These are phyloP conservation scores for Phytopythium montanum DNA, from an alignment of 352 stramenopile species.

Conservation along the genomic window DNA sequence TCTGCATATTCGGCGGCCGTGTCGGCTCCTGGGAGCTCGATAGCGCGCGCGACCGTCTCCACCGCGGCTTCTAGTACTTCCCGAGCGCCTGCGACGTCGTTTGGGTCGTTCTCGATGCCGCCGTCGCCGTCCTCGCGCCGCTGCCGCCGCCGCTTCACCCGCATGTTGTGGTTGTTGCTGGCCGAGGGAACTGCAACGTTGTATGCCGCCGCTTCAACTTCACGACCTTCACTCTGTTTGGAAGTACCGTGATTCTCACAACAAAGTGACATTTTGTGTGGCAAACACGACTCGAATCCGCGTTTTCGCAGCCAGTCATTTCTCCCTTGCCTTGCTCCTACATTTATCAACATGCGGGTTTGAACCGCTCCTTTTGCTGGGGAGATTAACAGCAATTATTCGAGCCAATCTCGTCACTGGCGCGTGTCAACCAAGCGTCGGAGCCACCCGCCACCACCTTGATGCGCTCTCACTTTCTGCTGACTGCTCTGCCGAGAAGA, in stretches of 20 bases:
- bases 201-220: too few species aligned
- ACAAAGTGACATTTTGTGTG: neutral
- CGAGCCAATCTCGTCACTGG: neutral
- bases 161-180: too few species aligned
- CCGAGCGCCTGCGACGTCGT: neutral
- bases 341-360: neutral
- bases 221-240: neutral
- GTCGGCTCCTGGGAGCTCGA: neutral
- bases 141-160: neutral
- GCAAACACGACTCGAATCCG: neutral
- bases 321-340: neutral
- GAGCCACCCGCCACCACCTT: neutral
- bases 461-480: slow-evolving; percentile 80
- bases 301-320: slow-evolving; percentile 2
- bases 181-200: too few species aligned
- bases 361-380: neutral
- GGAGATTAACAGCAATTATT: neutral
- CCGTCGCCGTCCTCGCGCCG: neutral
- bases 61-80: neutral
- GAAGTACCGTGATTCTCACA: neutral
- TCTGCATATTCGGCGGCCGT: neutral
- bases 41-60: neutral
- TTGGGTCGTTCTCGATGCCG: neutral
- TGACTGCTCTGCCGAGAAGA: slow-evolving; percentile 90
- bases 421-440: neutral